These are phyloP conservation scores for Setaria viridis DNA, from an alignment of 202 grass and related monocot genomes.

Conservation along the genomic window DNA sequence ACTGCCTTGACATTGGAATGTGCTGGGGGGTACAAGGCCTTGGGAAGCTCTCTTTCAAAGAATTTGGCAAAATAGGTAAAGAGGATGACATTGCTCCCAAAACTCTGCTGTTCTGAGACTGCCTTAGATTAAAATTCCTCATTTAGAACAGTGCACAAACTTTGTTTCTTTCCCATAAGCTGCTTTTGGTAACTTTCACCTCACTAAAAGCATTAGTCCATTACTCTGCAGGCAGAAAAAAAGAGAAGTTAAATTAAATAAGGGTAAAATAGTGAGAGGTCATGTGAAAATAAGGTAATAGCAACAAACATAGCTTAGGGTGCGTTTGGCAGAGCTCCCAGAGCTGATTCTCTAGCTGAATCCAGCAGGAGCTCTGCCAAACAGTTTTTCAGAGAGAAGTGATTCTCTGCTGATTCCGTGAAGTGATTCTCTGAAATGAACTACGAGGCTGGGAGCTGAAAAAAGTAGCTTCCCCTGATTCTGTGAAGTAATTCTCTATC, in stretches of 20 bases:
- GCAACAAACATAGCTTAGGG: slow-evolving; percentile 20
- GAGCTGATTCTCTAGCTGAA: no score
- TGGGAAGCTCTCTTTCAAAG: slow-evolving; percentile 59
- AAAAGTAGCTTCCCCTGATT: no score
- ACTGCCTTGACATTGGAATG: slow-evolving; percentile 58
- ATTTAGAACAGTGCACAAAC: slow-evolving; percentile 39
- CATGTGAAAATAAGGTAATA: slow-evolving; percentile 26
- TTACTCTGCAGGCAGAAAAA: slow-evolving; percentile 41
- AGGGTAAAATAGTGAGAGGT: slow-evolving; percentile 26
- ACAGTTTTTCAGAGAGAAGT: no score
- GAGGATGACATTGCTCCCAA: slow-evolving; percentile 72
- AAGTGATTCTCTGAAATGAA: no score
- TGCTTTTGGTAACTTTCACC: slow-evolving; percentile 20
- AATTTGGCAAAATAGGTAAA: slow-evolving; percentile 65
- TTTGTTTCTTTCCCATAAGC: slow-evolving; percentile 59
- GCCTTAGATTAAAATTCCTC: slow-evolving; percentile 51
- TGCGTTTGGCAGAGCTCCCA: no score
- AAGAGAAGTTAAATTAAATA: slow-evolving; percentile 31
- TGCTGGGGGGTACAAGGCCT: slow-evolving; percentile 54
- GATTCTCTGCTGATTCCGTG: no score
- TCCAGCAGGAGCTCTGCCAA: no score
- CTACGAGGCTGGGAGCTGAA: no score
- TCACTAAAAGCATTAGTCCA: slow-evolving; percentile 38
- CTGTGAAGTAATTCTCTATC: no score
- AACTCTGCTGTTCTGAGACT: slow-evolving; percentile 52